Evolutionary conservation across 164 flowering plant species (phyloP), one percentile per base, ranked within the genome.

Genomic region (Berberis thunbergii): DNA sequence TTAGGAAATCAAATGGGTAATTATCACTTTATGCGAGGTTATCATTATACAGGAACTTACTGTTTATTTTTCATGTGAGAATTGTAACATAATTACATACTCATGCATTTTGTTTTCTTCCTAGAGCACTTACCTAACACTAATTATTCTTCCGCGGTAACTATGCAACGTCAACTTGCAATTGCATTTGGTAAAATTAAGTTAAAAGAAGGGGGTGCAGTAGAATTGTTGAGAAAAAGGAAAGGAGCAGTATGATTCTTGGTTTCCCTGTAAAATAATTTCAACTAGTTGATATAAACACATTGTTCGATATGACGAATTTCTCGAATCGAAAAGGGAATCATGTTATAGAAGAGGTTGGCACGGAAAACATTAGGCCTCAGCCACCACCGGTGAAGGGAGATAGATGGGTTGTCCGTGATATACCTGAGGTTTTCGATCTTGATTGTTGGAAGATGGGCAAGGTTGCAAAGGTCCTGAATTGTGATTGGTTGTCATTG

Each of bases 331-430:
- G 10, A 2, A 44, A 66, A 48, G 77, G 73, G 53, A 52, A 69
- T 41, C 57, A 13, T 2, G 50, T 62, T 43, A 50, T 69, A 45
- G 77, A 77, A 62, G 69, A 59, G 67, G 73, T 74, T 26, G 43
- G 5, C 4, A 10, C 6, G 55, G 62, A 55, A 64, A 50, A 66
- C 59, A 55, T 73, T 49, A 70, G 78, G 70, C 75, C 81, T 58
- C 62, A n/a, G n/a, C n/a, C n/a, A n/a, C n/a, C n/a, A n/a, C n/a
- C n/a, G n/a, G n/a, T n/a, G n/a, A n/a, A n/a, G n/a, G n/a, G 13
- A 13, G 65, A 70, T 26, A 64, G 41, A 60, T 78, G 81, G 81
- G 59, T 40, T 54, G 46, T 61, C 66, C 78, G 78, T 69, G 76
- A 78, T 67, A 49, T 73, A 26, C 71, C 65, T 13, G 74, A 71